A percentile compares a stretch with the other conserved stretches of the same genome.
phyloP scores from a whole-genome alignment of 371 early-diverging fungal genomes.

The Mucor saturninus region DNA sequence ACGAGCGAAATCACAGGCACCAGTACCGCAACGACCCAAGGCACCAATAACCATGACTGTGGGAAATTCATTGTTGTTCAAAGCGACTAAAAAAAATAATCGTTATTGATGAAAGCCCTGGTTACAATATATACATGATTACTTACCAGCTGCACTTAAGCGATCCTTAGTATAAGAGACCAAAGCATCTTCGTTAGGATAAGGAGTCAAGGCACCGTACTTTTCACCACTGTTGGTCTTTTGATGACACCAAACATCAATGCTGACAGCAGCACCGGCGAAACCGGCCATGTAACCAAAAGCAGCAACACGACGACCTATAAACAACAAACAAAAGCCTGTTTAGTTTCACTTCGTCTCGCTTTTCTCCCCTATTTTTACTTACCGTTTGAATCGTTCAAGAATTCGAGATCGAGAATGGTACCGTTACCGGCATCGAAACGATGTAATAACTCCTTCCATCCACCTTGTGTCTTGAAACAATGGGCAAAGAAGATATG shows the following conservation, averaged over 20 bases:
- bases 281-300: slow-evolving; percentile 98
- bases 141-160: slow-evolving; percentile 70
- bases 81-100: slow-evolving; percentile 32
- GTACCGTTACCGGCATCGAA: slow-evolving; percentile 89
- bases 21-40: slow-evolving; percentile 93
- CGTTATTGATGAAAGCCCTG: background rate
- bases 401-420: slow-evolving; percentile 93
- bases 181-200: slow-evolving; percentile 83
- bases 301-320: slow-evolving; percentile 93
- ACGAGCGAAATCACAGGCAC: slow-evolving; percentile 85
- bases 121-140: background rate
- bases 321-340: slow-evolving; percentile 4
- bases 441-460: slow-evolving; percentile 86
- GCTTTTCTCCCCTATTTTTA: background rate
- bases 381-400: slow-evolving; percentile 77
- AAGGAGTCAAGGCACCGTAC: slow-evolving; percentile 81
- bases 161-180: slow-evolving; percentile 74
- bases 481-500: slow-evolving; percentile 99
- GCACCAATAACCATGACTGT: slow-evolving; percentile 97
- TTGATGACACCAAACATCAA: slow-evolving; percentile 93
- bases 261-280: slow-evolving; percentile 91
- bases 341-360: background rate
- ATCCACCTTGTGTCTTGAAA: slow-evolving; percentile 95
- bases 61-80: slow-evolving; percentile 70
- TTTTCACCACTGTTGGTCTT: slow-evolving; percentile 44